A percentile compares a stretch with the other conserved stretches of the same genome.
Conservation (phyloP, 2,329 filamentous ascomycete species). For the Colletotrichum sp. region DNA sequence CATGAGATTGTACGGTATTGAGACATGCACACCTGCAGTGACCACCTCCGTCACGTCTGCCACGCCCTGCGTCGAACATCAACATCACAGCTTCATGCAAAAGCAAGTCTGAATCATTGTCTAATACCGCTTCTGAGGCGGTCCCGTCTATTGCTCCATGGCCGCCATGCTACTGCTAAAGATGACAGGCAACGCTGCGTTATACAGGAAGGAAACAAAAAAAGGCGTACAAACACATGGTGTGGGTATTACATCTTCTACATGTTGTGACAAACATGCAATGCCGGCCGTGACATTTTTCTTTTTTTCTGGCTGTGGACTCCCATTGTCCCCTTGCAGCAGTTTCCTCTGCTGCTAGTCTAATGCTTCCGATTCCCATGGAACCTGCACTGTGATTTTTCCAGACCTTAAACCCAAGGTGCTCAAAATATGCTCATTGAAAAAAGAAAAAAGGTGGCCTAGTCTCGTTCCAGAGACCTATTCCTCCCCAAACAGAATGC, state of each 20-base stretch:
- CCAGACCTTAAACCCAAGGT: slow-evolving; percentile 6
- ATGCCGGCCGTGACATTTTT: slow-evolving; percentile 14
- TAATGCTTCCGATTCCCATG: background rate
- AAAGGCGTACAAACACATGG: background rate
- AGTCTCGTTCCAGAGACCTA: background rate
- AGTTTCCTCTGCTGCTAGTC: background rate
- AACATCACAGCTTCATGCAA: background rate
- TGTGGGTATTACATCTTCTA: slow-evolving; percentile 1
- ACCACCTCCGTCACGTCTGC: background rate
- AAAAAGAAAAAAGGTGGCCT: background rate
- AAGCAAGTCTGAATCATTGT: background rate
- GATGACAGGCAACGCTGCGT: background rate
- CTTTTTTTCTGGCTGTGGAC: background rate
- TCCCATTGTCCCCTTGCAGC: background rate
- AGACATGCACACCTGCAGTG: background rate
- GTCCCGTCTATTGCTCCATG: background rate
- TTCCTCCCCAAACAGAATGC: slow-evolving; percentile 18
- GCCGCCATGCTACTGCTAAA: background rate
- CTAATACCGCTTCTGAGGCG: background rate
- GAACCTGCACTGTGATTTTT: background rate
- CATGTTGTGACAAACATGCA: background rate
- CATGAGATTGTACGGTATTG: background rate
- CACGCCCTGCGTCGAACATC: background rate
- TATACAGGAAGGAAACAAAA: background rate
- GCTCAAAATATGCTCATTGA: background rate